phyloP scores from a whole-genome alignment of 2,329 filamentous ascomycete genomes.

The Teratosphaeriaceae sp. region DNA sequence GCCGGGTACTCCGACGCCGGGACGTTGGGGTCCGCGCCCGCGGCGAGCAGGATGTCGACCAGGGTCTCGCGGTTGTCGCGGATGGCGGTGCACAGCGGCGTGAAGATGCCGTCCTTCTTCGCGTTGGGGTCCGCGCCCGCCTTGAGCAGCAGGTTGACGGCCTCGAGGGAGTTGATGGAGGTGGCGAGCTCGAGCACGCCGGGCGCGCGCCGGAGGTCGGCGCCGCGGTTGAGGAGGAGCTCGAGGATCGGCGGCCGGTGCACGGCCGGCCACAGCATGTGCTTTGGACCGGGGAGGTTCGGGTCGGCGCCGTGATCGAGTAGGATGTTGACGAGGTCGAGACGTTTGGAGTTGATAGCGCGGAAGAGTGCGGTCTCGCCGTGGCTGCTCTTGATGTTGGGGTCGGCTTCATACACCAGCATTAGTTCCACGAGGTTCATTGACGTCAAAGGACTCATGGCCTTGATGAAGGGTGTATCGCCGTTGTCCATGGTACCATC shows the following conservation, averaged over 20 bases:
- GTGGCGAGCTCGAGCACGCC: slow-evolving; percentile 64
- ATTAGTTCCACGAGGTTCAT: slow-evolving; percentile 52
- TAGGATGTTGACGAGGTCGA: slow-evolving; percentile 49
- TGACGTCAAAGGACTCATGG: slow-evolving; percentile 54
- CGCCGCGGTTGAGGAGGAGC: slow-evolving; percentile 48
- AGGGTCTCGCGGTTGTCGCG: slow-evolving; percentile 59
- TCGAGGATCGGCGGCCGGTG: slow-evolving; percentile 54
- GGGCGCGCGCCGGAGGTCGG: slow-evolving; percentile 52
- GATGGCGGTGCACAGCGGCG: slow-evolving; percentile 61
- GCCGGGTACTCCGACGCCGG: slow-evolving; percentile 58
- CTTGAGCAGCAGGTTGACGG: slow-evolving; percentile 54
- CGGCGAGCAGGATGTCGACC: slow-evolving; percentile 51
- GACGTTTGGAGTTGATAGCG: slow-evolving; percentile 50
- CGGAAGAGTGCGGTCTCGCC: slow-evolving; percentile 59
- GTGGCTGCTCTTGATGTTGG: slow-evolving; percentile 53
- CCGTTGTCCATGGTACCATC: slow-evolving; percentile 49
- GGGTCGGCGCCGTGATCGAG: slow-evolving; percentile 57
- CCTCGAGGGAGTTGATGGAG: slow-evolving; percentile 54
- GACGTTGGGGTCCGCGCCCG: slow-evolving; percentile 47
- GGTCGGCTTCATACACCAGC: slow-evolving; percentile 53
- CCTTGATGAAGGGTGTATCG: slow-evolving; percentile 54
- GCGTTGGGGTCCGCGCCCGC: slow-evolving; percentile 57
- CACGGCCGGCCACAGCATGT: slow-evolving; percentile 60
- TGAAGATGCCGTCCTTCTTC: slow-evolving; percentile 58
- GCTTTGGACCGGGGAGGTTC: slow-evolving; percentile 50